Evolutionary conservation across 768 basidiomycete species (phyloP).

Genomic region (Hydnum rufescens): DNA sequence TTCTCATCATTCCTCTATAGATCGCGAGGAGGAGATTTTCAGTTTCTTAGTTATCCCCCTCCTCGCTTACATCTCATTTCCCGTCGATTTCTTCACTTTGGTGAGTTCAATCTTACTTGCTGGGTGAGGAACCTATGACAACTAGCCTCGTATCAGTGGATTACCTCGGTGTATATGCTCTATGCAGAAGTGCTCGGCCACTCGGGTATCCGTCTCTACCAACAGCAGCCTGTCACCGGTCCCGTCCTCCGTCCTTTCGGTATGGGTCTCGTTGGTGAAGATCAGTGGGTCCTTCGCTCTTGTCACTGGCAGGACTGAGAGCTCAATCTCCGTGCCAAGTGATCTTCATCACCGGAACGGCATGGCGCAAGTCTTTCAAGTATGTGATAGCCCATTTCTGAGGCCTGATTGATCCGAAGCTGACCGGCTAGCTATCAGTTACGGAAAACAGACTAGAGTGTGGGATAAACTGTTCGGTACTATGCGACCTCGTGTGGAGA

Average conservation of each 20-base stretch:
- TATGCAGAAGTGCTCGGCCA: not conserved
- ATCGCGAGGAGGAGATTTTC: not conserved
- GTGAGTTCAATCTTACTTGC: no score
- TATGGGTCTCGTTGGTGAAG: not conserved
- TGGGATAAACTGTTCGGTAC: not conserved
- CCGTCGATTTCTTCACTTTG: not conserved
- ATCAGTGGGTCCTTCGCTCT: not conserved
- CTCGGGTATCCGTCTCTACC: not conserved
- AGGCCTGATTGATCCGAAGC: not conserved
- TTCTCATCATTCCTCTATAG: not conserved
- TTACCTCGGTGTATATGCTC: not conserved
- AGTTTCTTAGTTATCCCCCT: not conserved
- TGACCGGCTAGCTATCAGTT: not conserved
- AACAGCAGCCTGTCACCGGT: no score
- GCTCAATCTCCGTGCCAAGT: not conserved
- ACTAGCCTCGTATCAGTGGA: not conserved
- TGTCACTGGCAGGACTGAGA: not conserved
- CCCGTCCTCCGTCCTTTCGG: not conserved
- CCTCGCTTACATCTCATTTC: not conserved
- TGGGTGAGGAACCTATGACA: not conserved
- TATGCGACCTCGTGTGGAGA: not conserved
- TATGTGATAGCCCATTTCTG: not conserved
- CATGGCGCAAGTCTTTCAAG: not conserved
- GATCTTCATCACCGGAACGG: not conserved
- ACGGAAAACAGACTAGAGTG: not conserved